Percentiles rank a stretch among this genome's conserved stretches.
phyloP scores from a whole-genome alignment of 805 yeast species.

The Myxozyma monticola region DNA sequence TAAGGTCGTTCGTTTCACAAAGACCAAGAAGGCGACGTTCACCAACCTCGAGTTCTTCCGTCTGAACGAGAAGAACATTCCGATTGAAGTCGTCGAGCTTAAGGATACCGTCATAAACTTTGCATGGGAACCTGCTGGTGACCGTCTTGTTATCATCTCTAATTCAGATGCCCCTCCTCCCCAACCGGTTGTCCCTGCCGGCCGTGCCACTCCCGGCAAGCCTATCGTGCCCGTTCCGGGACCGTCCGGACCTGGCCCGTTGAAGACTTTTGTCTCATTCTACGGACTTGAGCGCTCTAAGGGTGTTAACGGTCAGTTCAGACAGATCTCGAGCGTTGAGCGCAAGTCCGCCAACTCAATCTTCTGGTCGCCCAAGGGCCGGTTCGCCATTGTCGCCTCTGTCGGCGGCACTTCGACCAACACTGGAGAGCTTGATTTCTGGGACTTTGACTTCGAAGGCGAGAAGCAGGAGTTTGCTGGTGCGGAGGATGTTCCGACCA shows the following conservation, averaged over 20 bases:
- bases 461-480: conserved; percentile 44
- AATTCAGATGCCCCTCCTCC: conserved; percentile 47
- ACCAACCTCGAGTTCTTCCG: conserved; percentile 91
- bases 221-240: conserved; percentile 26
- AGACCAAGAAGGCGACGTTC: conserved; percentile 87
- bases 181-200: conserved; percentile 53
- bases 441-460: conserved; percentile 81
- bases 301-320: conserved; percentile 59
- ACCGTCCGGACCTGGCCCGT: conserved; percentile 28
- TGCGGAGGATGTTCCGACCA: conserved; percentile 53
- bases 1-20: conserved; percentile 95
- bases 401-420: conserved; percentile 52
- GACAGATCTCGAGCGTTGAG: conserved; percentile 55
- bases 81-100: conserved; percentile 91
- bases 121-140: conserved; percentile 95
- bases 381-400: conserved; percentile 64
- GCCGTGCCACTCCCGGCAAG: conserved; percentile 6
- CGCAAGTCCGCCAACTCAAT: conserved; percentile 71
- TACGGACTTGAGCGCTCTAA: conserved; percentile 71
- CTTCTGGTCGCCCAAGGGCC: conserved; percentile 89
- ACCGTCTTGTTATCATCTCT: conserved; percentile 79
- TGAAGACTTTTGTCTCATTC: conserved; percentile 70
- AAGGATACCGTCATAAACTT: conserved; percentile 84
- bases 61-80: conserved; percentile 81
- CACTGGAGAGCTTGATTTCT: conserved; percentile 69